Evolutionary conservation across 306 rosid species (phyloP).

Genomic region (Vigna unguiculata): DNA sequence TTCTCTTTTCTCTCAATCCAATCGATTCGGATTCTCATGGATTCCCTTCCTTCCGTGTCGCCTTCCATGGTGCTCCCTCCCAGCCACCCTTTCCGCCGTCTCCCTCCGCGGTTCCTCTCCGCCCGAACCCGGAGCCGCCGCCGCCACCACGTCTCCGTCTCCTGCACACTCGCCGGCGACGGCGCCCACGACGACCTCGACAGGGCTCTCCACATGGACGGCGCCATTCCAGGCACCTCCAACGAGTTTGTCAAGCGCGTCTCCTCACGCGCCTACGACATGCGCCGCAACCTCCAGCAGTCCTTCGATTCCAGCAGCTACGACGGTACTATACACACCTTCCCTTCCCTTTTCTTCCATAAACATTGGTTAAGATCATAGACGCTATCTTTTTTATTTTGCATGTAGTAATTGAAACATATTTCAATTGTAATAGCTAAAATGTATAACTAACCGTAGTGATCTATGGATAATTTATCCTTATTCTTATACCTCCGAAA

Average conservation of each 20-base stretch:
- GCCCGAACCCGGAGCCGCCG: constrained; percentile 25
- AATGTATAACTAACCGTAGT: too few species aligned
- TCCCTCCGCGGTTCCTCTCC: constrained; percentile 37
- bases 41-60: constrained; percentile 79
- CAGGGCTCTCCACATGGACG: constrained; percentile 82
- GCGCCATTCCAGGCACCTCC: constrained; percentile 78
- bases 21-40: constrained; percentile 47
- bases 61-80: constrained; percentile 78
- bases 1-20: not conserved
- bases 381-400: too few species aligned
- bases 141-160: constrained; percentile 24
- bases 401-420: too few species aligned
- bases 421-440: not conserved
- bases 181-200: constrained; percentile 56
- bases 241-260: constrained; percentile 81
- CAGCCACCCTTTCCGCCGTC: constrained; percentile 51
- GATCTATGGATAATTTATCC: too few species aligned
- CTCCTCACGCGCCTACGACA: constrained; percentile 95
- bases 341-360: not conserved
- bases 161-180: constrained; percentile 50
- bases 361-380: too few species aligned
- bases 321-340: constrained; percentile 59
- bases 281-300: constrained; percentile 89
- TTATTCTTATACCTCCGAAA: not conserved
- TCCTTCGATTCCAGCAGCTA: constrained; percentile 86